A percentile compares a stretch with the other conserved stretches of the same genome.
Evolutionary conservation across 148 eudicot genomes (phyloP).

Genomic region (Selenicereus undatus): DNA sequence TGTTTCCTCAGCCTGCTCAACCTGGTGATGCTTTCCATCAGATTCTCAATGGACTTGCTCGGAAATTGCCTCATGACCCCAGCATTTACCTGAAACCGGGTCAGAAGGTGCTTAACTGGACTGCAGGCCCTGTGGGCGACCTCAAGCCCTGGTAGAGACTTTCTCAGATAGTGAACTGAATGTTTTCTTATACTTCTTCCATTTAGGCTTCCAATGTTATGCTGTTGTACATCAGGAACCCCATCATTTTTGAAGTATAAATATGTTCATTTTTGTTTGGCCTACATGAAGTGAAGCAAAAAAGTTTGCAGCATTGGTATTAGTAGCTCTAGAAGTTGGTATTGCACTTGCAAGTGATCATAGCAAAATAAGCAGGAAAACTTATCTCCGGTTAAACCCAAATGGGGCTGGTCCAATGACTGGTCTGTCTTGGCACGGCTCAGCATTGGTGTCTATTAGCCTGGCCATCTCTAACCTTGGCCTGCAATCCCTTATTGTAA

Average conservation of each 20-base stretch:
- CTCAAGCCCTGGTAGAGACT: constrained; percentile 82
- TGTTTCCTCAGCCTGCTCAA: constrained; percentile 95
- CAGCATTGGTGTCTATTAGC: background rate
- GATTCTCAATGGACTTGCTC: constrained; percentile 91
- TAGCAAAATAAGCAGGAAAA: too few species aligned
- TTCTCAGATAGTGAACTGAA: background rate
- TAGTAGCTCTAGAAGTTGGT: background rate
- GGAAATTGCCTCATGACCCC: constrained; percentile 74
- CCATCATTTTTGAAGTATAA: constrained; percentile 6
- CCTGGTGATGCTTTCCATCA: constrained; percentile 96
- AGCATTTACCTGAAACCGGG: constrained; percentile 58
- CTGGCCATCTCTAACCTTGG: too few species aligned
- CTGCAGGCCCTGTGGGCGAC: constrained; percentile 91
- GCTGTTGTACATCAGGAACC: constrained; percentile 27
- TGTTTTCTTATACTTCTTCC: background rate
- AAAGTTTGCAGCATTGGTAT: background rate
- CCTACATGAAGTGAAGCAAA: background rate
- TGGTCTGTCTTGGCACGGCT: background rate
- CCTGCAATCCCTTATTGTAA: too few species aligned
- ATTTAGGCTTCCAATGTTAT: constrained; percentile 1
- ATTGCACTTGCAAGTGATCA: too few species aligned
- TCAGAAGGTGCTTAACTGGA: constrained; percentile 83
- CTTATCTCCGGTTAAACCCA: too few species aligned
- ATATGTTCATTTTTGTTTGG: background rate
- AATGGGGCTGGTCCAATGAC: too few species aligned